Conservation (phyloP, 768 basidiomycete species). For the Lyophyllum shimeji region DNA sequence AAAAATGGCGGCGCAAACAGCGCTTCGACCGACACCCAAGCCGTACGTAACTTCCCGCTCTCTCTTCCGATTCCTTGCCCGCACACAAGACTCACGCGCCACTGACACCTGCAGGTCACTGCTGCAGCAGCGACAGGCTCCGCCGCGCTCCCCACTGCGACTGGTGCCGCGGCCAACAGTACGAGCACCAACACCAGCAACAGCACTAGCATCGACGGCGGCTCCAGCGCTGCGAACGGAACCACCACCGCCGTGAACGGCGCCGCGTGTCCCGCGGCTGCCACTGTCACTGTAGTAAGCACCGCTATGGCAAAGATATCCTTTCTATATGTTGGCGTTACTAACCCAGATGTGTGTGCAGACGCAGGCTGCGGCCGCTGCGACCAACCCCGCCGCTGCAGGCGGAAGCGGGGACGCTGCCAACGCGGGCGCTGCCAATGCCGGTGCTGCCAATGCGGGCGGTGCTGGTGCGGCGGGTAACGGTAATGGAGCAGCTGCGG, state of each 20-base stretch:
- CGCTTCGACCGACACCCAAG: neutral
- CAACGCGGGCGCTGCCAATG: neutral
- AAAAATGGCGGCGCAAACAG: neutral
- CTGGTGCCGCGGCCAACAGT: neutral
- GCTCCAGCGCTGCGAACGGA: slow-evolving; percentile 11
- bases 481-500: too few species aligned
- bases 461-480: too few species aligned
- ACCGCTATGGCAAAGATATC: too few species aligned
- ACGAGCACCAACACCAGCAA: neutral
- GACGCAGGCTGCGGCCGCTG: slow-evolving; percentile 13
- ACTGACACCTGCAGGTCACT: neutral
- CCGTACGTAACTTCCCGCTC: neutral
- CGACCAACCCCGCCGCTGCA: neutral
- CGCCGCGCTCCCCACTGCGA: neutral
- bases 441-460: neutral
- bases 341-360: neutral
- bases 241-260: slow-evolving; percentile 20
- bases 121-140: neutral
- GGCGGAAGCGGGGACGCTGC: neutral
- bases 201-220: slow-evolving; percentile 1
- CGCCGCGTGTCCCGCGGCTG: slow-evolving; percentile 8
- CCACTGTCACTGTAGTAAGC: slow-evolving; percentile 17
- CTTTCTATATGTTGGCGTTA: neutral
- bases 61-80: neutral
- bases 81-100: neutral